Percentiles rank a stretch among this genome's conserved stretches.
Conservation (phyloP, 2,329 filamentous ascomycete species). For the Calonectria montana region DNA sequence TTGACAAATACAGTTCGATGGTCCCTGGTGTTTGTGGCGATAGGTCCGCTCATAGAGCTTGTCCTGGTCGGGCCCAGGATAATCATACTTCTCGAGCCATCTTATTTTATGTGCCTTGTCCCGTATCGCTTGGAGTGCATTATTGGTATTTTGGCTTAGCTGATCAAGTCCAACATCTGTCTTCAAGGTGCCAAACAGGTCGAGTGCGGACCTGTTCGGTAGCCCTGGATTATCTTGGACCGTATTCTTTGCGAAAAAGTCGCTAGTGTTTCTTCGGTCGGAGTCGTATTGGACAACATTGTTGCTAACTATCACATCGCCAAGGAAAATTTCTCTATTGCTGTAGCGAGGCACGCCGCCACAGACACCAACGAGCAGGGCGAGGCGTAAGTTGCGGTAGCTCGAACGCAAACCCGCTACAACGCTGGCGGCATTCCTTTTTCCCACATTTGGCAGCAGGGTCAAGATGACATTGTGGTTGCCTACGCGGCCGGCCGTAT, state of each 20-base stretch:
- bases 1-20: not conserved
- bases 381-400: constrained; percentile 47
- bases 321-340: constrained; percentile 39
- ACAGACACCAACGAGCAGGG: constrained; percentile 53
- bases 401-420: constrained; percentile 45
- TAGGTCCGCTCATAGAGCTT: constrained; percentile 45
- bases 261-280: constrained; percentile 35
- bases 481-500: constrained; percentile 40
- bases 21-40: constrained; percentile 45
- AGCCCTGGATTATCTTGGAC: constrained; percentile 39
- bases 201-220: constrained; percentile 38
- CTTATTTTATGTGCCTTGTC: not conserved
- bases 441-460: constrained; percentile 42
- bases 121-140: not conserved
- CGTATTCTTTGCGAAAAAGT: constrained; percentile 42
- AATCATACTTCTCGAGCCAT: constrained; percentile 27
- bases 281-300: constrained; percentile 45
- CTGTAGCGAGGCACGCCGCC: constrained; percentile 46
- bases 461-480: constrained; percentile 44
- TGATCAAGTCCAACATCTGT: constrained; percentile 19
- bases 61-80: constrained; percentile 44
- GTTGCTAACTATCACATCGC: constrained; percentile 48
- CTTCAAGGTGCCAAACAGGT: constrained; percentile 38
- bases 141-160: not conserved
- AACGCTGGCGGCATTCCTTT: constrained; percentile 39